Evolutionary conservation across 2,329 filamentous ascomycete genomes (phyloP), one percentile per base, ranked within the genome.

Genomic region (Beauveria brongniartii): DNA sequence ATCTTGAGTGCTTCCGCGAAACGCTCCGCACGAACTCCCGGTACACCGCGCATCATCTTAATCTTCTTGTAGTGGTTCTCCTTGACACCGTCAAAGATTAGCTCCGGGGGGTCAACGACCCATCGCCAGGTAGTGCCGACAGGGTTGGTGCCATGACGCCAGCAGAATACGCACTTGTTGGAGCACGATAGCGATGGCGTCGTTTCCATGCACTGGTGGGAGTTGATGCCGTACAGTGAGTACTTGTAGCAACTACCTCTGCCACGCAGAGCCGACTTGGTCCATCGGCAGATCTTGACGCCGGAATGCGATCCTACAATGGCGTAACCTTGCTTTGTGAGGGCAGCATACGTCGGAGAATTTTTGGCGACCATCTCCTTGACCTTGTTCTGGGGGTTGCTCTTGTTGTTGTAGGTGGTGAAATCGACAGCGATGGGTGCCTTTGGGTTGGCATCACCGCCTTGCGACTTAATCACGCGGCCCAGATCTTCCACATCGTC

Each of bases 91-190:
- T 89, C 78, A 70, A 97, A 96, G 67, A 97, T 96, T 68, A 92
- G 74, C 26, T 96, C 89, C 0, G 93, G 92, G 0, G 91, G 88
- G 70, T 97, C 94, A 34, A 97, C 91, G 55, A 92, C 85, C 93
- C 93, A 99, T 63, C 93, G 87, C 93, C 94, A 97, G 5, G 89
- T 96, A 3, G 94, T 97, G 53, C 92, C 92, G 0, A 97, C 94
- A 0, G 93, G 93, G 72, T 97, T 99, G 0, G 94, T 97, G 58
- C 93, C 94, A 71, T 97, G 94, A 7, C 94, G 87, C 94, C 93
- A 99, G 81, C 93, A 99, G 74, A 97, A 99, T 66, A 99, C 91
- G 73, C 94, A 97, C 74, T 99, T 97, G 78, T 97, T 97, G 64
- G 89, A 94, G 80, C 93, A 99, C 10, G 91, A 96, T 4, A 99